Evolutionary conservation across 2,329 filamentous ascomycete species (phyloP).

Genomic region (Fusarium cyanostomum): DNA sequence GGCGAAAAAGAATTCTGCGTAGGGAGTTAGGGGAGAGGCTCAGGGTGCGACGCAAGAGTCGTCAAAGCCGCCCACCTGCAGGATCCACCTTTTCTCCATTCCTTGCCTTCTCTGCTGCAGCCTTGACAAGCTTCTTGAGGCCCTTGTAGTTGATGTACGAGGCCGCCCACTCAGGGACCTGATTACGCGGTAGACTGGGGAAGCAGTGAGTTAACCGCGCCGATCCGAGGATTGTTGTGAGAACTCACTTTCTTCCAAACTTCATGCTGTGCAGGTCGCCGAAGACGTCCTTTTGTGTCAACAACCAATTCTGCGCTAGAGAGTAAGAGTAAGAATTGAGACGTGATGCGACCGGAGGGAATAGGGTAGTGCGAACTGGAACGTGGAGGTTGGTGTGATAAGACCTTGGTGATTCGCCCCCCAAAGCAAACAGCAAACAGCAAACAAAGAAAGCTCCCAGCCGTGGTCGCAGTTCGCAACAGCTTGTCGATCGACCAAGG

Average conservation of each 20-base stretch:
- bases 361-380: neutral
- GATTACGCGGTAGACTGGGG: constrained; percentile 75
- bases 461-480: neutral
- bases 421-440: constrained; percentile 2
- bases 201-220: constrained; percentile 23
- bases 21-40: constrained; percentile 47
- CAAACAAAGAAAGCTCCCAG: constrained; percentile 12
- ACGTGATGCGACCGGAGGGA: constrained; percentile 5
- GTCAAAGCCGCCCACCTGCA: constrained; percentile 74
- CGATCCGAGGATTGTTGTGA: constrained; percentile 3
- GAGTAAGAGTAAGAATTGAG: constrained; percentile 11
- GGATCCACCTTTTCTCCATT: constrained; percentile 83
- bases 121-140: constrained; percentile 95
- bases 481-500: neutral
- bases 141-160: constrained; percentile 91
- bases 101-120: constrained; percentile 71
- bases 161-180: constrained; percentile 87
- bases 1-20: constrained; percentile 91
- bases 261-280: constrained; percentile 58
- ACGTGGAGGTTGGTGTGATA: neutral
- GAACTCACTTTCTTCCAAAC: constrained; percentile 68
- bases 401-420: constrained; percentile 16
- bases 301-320: neutral
- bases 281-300: neutral
- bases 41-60: constrained; percentile 42